Evolutionary conservation across 805 yeast genomes (phyloP), one percentile per base, ranked within the genome.

Genomic region (Scheffersomyces lignosus): DNA sequence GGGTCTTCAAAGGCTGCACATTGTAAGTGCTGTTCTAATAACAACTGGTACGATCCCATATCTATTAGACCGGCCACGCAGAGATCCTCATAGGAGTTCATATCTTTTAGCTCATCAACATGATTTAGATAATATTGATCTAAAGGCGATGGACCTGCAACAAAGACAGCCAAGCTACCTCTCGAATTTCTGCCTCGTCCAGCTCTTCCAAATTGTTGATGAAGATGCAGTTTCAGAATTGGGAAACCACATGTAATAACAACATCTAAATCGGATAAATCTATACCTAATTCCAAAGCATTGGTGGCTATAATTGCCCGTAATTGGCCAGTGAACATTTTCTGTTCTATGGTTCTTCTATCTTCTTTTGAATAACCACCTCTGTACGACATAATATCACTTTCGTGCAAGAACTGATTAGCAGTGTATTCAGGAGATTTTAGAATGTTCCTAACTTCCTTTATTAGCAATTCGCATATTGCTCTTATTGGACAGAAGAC

Each of bases 141-240:
- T 1, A 88, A 78, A 0, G 97, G 96, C 12, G 82, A 80, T 17
- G 80, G 78, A 25, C 93, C 84, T 1, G 90, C 93, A 9, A 93
- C 87, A 36, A 85, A 79, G 3, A 93, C 64, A 0, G 96, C 91
- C 53, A 93, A 62, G 3, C 96, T 87, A 32, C 93, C 97, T 36
- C 77, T 76, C 7, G 72, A 54, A 24, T 50, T 35, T 35, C 75
- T 78, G 46, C 96, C 79, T 57, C 99, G 73, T 13, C 99, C 99
- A 0, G 96, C 98, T 53, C 99, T 74, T 25, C 99, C 99, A 66
- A 93, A 83, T 54, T 93, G 99, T 61, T 93, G 99, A 49, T 90
- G 87, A 54, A 93, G 77, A 43, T 88, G 88, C 33, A 95, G 81
- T 41, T 89, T 73, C 36, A 96, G 85, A 15, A 80, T 66, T 0